A percentile compares a stretch with the other conserved stretches of the same genome.
Evolutionary conservation across 2,329 filamentous ascomycete genomes (phyloP).

Genomic region (Penicillium nordicum): DNA sequence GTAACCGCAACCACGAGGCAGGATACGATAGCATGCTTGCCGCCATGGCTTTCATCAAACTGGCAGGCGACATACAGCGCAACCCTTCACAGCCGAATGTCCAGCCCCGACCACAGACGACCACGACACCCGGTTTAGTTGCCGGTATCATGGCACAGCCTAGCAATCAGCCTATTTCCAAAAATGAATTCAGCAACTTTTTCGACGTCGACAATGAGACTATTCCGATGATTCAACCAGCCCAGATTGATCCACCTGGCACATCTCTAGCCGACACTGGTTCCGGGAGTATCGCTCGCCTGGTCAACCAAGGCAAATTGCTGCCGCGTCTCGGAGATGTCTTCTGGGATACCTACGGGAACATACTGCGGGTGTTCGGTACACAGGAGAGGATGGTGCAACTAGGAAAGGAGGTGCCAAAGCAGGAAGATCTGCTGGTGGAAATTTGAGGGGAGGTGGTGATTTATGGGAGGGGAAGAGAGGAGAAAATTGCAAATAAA

Average conservation of each 20-base stretch:
- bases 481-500: background rate
- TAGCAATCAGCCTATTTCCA: background rate
- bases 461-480: background rate
- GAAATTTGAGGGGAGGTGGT: background rate
- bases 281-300: constrained; percentile 16
- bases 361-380: constrained; percentile 59
- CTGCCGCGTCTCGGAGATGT: constrained; percentile 52
- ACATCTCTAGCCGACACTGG: constrained; percentile 2
- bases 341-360: constrained; percentile 59
- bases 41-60: constrained; percentile 55
- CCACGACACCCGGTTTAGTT: background rate
- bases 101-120: background rate
- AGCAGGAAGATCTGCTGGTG: background rate
- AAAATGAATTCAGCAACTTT: constrained; percentile 4
- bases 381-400: constrained; percentile 52
- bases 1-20: constrained; percentile 51
- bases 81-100: background rate
- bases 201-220: background rate
- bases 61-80: constrained; percentile 50
- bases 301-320: constrained; percentile 38
- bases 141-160: background rate
- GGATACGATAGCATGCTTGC: constrained; percentile 63
- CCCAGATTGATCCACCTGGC: background rate
- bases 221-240: background rate
- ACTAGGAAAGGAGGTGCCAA: background rate